Evolutionary conservation across 805 yeast genomes (phyloP), one percentile per base, ranked within the genome.

Genomic region (Sugiyamaella boreocaroliniensis): DNA sequence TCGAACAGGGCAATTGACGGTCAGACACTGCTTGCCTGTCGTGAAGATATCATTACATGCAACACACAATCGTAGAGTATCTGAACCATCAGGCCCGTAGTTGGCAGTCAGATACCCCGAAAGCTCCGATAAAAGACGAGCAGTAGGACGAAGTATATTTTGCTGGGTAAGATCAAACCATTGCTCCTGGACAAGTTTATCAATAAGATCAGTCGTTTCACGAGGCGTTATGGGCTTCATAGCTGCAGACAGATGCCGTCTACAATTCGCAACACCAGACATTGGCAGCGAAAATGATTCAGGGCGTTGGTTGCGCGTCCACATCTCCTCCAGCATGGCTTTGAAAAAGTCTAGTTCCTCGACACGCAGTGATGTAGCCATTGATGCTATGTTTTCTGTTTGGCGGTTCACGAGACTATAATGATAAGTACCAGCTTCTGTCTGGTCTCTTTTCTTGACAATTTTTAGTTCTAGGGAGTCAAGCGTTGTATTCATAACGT

Each of bases 11-110:
- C 80, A 76, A 0, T 59, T 58, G 9, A 48, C 58, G 29, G 67
- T 65, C 0, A 61, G 55, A 58, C 81, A 76, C 37, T 69, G 68
- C 4, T 67, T 57, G 0, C 89, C 89, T 37, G 74, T 54, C 0
- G 85, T 82, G 2, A 79, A 76, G 5, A 82, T 66, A 29, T 74
- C 78, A 26, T 68, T 65, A 64, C 88, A 83, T 14, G 77, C 81
- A 29, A 57, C 50, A 59, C 89, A 83, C 20, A 62, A 16, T 11
- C 71, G 63, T 1, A 79, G 58, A 18, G 72, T 69, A 15, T 50
- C 40, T 7, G 40, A 40, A n/a, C 52, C 61, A 5, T 47, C 44
- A 8, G 12, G 58, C 1, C 78, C 79, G 58, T 65, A 77, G 10
- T 71, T 67, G 42, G 73, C 75, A 1, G 67, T 57, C 43, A 81